Evolutionary conservation across 805 yeast species (phyloP).

Genomic region (Yamadazyma tumulicola): DNA sequence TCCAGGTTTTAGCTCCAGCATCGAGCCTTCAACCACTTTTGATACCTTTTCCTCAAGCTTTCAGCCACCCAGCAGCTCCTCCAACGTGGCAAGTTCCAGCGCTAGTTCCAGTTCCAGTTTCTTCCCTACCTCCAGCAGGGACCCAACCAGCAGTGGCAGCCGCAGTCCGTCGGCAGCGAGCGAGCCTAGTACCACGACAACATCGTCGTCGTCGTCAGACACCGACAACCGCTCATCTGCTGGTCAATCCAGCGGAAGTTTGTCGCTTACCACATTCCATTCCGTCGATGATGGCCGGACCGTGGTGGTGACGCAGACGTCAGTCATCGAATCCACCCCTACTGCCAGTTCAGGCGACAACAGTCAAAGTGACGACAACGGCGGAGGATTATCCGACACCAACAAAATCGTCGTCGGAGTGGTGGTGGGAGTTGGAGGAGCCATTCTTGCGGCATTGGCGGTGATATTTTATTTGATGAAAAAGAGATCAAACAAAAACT

Average conservation of each 20-base stretch:
- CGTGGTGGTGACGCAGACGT: constrained; percentile 38
- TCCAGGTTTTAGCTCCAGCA: constrained; percentile 1
- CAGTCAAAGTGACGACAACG: constrained; percentile 3
- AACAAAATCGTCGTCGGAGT: constrained; percentile 45
- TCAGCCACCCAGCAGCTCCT: too few species aligned
- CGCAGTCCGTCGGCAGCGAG: not conserved
- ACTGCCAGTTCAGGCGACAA: constrained; percentile 19
- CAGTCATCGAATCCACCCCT: constrained; percentile 22
- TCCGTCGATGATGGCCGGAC: constrained; percentile 37
- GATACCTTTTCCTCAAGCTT: too few species aligned
- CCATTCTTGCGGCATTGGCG: constrained; percentile 33
- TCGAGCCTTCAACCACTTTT: too few species aligned
- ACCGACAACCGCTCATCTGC: not conserved
- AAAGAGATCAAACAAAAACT: constrained; percentile 28
- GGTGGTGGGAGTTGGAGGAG: constrained; percentile 46
- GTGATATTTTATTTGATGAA: constrained; percentile 33
- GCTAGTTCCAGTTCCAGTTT: constrained; percentile 2
- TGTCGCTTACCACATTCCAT: constrained; percentile 22
- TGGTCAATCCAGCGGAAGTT: not conserved
- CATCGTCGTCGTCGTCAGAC: constrained; percentile 1
- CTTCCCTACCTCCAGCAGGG: constrained; percentile 4
- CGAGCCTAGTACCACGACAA: not conserved
- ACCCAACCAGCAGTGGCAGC: not conserved
- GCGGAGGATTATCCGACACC: constrained; percentile 37
- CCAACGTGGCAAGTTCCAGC: not conserved